Evolutionary conservation across 805 yeast genomes (phyloP), one percentile per base, ranked within the genome.

Genomic region (Torulaspora quercuum): DNA sequence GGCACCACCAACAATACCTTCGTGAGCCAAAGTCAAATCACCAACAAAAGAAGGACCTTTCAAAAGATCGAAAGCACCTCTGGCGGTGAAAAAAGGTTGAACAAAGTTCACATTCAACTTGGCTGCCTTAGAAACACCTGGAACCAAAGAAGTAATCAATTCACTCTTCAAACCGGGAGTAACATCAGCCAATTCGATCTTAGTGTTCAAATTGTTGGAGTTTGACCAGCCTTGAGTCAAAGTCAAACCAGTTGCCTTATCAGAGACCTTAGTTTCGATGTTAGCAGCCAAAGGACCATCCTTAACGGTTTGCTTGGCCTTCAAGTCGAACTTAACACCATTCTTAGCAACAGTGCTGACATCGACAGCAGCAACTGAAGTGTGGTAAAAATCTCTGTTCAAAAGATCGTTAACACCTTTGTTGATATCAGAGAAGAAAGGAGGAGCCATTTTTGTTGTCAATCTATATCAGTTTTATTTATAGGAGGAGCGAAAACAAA

Each of bases 221-320:
- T 95, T 86, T 72, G 89, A 82, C 96, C 97, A 89, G 63, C 96
- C 95, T 75, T 92, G 97, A 53, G 96, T 88, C 61, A 92, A 72
- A 49, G 96, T 79, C 60, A 92, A 73, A 49, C 97, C 97, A 46
- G 92, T 73, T 46, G 88, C 75, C 75, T 87, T 87, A 78, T 92
- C 98, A 45, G 84, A 69, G 75, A 82, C 85, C 74, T 85, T 87
- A 57, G 94, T 84, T 70, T 92, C 97, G 42, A 92, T 70, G 60
- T 82, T 78, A 53, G 95, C 95, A 46, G 89, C 79, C 53, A 92
- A 78, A 54, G 94, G 71, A 62, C 83, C 80, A 61, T 80, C 85
- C 69, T 78, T 78, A 57, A 78, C 75, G 57, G 81, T 75, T 48
- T 80, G 73, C 72, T 87, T 88, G 65, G 95, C 96, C 75, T 86